These are phyloP conservation scores for Xerocomellus amylosporus DNA, from an alignment of 768 basidiomycete species.

Conservation along the genomic window DNA sequence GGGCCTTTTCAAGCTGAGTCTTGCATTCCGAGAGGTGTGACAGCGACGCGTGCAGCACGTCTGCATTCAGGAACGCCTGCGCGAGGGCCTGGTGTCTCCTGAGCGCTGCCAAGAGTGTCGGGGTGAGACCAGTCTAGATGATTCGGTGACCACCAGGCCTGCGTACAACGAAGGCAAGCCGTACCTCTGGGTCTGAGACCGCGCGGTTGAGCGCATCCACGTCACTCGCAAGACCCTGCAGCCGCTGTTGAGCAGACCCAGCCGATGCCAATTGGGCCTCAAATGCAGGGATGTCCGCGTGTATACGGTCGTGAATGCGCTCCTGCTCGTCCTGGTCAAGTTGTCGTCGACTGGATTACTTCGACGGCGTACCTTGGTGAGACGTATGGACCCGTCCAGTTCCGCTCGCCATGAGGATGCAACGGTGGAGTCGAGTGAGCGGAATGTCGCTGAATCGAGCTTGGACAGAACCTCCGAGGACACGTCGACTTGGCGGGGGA, in stretches of 20 bases:
- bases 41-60: slow-evolving; percentile 48
- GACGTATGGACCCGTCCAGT: slow-evolving; percentile 66
- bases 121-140: slow-evolving; percentile 64
- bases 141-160: slow-evolving; percentile 10
- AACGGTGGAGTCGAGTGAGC: slow-evolving; percentile 56
- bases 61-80: slow-evolving; percentile 59
- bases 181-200: slow-evolving; percentile 62
- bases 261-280: slow-evolving; percentile 61
- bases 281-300: slow-evolving; percentile 60
- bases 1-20: slow-evolving; percentile 43
- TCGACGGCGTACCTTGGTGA: slow-evolving; percentile 57
- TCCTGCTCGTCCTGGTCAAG: slow-evolving; percentile 39
- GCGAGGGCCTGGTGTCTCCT: slow-evolving; percentile 59
- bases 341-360: background rate
- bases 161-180: slow-evolving; percentile 5
- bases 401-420: slow-evolving; percentile 70
- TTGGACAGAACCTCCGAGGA: slow-evolving; percentile 70
- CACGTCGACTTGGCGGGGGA: slow-evolving; percentile 69
- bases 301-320: slow-evolving; percentile 71
- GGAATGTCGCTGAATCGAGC: slow-evolving; percentile 58
- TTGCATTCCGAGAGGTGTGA: slow-evolving; percentile 55
- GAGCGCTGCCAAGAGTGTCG: slow-evolving; percentile 53
- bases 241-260: slow-evolving; percentile 59
- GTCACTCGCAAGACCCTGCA: slow-evolving; percentile 48
- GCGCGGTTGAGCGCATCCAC: slow-evolving; percentile 50